A percentile compares a stretch with the other conserved stretches of the same genome.
These are phyloP conservation scores for Botrytis sinoallii DNA, from an alignment of 2,329 filamentous ascomycete genomes.

Conservation along the genomic window DNA sequence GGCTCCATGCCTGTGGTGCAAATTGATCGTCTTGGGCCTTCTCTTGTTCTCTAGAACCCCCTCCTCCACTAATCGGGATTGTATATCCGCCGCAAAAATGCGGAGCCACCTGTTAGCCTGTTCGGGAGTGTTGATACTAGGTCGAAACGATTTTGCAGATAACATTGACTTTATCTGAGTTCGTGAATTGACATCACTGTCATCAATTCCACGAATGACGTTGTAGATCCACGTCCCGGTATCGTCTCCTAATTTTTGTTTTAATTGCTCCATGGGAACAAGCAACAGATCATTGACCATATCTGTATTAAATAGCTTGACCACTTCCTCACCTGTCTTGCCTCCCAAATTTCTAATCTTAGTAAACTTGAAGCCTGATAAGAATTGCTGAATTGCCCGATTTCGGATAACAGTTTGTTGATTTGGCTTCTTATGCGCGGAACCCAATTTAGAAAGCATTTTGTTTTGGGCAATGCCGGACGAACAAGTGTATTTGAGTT, in stretches of 20 bases:
- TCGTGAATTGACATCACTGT: slow-evolving; percentile 82
- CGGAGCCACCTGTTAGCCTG: slow-evolving; percentile 82
- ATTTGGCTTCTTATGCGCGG: slow-evolving; percentile 88
- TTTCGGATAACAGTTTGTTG: slow-evolving; percentile 91
- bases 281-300: slow-evolving; percentile 70
- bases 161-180: slow-evolving; percentile 98
- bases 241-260: slow-evolving; percentile 76
- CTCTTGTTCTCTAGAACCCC: slow-evolving; percentile 84
- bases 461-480: slow-evolving; percentile 89
- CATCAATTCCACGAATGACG: slow-evolving; percentile 80
- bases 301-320: slow-evolving; percentile 77
- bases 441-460: slow-evolving; percentile 91
- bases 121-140: slow-evolving; percentile 72
- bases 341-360: slow-evolving; percentile 95
- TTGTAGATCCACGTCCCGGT: slow-evolving; percentile 83
- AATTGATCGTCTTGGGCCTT: slow-evolving; percentile 77
- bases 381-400: slow-evolving; percentile 74
- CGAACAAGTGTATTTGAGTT: slow-evolving; percentile 85
- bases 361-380: slow-evolving; percentile 84
- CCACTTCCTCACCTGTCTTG: slow-evolving; percentile 85
- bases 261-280: slow-evolving; percentile 71
- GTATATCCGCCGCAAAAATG: slow-evolving; percentile 91
- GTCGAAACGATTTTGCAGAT: slow-evolving; percentile 91
- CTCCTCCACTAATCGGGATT: slow-evolving; percentile 83
- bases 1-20: slow-evolving; percentile 74